phyloP scores from a whole-genome alignment of 2,329 filamentous ascomycete genomes.

The Daldinia sp. region DNA sequence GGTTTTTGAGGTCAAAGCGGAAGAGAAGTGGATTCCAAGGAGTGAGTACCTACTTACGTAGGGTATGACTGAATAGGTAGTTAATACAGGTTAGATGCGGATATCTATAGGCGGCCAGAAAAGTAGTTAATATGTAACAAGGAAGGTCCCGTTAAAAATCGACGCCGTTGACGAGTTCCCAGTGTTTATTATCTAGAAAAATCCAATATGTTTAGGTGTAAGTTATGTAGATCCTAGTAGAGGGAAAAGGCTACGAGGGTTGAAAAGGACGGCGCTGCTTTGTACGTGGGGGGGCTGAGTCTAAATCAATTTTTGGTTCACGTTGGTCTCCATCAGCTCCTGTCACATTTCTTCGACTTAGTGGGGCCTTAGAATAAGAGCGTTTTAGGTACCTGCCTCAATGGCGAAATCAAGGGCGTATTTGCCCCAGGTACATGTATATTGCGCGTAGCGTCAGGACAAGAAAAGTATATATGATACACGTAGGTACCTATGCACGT shows the following conservation, averaged over 20 bases:
- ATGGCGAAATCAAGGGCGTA: background rate
- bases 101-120: conserved; percentile 1
- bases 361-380: conserved; percentile 12
- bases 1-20: conserved; percentile 18
- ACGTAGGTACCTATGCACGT: background rate
- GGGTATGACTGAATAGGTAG: background rate
- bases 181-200: conserved; percentile 20
- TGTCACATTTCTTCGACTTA: conserved; percentile 33
- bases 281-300: conserved; percentile 40
- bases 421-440: background rate
- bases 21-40: conserved; percentile 16
- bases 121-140: conserved; percentile 5
- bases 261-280: conserved; percentile 25
- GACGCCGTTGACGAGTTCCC: conserved; percentile 9
- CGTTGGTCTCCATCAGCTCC: conserved; percentile 36
- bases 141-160: conserved; percentile 14
- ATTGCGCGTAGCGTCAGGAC: background rate
- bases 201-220: conserved; percentile 18
- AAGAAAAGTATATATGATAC: background rate
- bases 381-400: conserved; percentile 13
- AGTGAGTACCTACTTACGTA: background rate
- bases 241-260: conserved; percentile 29
- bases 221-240: conserved; percentile 13
- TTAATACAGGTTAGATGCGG: background rate
- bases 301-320: conserved; percentile 37